Conservation (phyloP, 1,284 basidiomycete genomes). For the Golubevia sp. region DNA sequence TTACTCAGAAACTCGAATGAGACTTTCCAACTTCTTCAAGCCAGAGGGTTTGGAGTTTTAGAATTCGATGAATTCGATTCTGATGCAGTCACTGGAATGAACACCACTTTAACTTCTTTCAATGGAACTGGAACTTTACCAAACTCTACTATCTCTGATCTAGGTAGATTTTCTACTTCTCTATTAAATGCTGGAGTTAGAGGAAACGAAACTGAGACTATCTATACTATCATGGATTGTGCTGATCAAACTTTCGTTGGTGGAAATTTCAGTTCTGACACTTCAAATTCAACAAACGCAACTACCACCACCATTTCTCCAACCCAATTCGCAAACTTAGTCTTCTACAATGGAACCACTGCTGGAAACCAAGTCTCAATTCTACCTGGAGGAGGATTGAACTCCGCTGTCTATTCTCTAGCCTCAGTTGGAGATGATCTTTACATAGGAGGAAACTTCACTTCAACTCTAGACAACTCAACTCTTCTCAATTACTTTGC, state of each 20-base stretch:
- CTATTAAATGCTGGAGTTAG: conserved; percentile 26
- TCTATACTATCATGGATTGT: conserved; percentile 15
- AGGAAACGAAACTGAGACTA: conserved; percentile 14
- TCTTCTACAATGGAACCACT: conserved; percentile 22
- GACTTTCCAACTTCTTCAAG: conserved; percentile 23
- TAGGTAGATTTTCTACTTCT: conserved; percentile 32
- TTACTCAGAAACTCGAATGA: conserved; percentile 42
- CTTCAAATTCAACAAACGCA: conserved; percentile 1
- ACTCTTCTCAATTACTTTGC: conserved; percentile 25
- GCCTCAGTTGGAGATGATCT: conserved; percentile 23
- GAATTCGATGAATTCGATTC: conserved; percentile 44
- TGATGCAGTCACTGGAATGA: conserved; percentile 21
- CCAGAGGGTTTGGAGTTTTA: conserved; percentile 34
- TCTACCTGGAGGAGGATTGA: conserved; percentile 41
- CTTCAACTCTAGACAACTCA: conserved; percentile 22
- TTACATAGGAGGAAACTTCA: conserved; percentile 45
- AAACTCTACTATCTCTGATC: conserved; percentile 25
- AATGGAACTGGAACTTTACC: conserved; percentile 12
- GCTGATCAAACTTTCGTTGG: conserved; percentile 37
- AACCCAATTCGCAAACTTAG: conserved; percentile 35
- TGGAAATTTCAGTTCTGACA: conserved; percentile 29
- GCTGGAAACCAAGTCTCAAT: conserved; percentile 20
- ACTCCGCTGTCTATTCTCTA: conserved; percentile 29
- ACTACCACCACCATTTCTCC: conserved; percentile 10
- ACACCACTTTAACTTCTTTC: conserved; percentile 19